Percentiles rank a stretch among this genome's conserved stretches.
phyloP scores from a whole-genome alignment of 371 early-diverging fungal species.

The Nematocida ironsii region DNA sequence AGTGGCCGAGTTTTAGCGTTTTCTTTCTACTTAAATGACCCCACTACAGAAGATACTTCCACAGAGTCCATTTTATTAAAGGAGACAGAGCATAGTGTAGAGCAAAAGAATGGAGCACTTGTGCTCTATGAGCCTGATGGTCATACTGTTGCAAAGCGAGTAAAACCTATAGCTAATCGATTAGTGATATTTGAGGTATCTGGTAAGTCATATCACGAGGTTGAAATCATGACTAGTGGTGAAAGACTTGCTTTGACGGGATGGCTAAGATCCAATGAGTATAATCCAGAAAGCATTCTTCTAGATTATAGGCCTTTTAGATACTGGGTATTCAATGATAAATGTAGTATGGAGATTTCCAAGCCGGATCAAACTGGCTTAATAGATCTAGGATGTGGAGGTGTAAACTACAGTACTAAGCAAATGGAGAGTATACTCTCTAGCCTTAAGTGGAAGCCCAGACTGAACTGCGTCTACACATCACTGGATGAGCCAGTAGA shows the following conservation, averaged over 20 bases:
- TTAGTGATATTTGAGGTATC: slow-evolving; percentile 70
- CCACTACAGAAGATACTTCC: background rate
- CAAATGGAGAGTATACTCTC: background rate
- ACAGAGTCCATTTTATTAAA: background rate
- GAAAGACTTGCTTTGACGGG: slow-evolving; percentile 69
- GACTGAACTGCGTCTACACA: slow-evolving; percentile 37
- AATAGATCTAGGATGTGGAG: background rate
- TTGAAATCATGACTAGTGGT: slow-evolving; percentile 51
- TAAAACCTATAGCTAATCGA: slow-evolving; percentile 63
- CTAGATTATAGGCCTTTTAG: slow-evolving; percentile 10
- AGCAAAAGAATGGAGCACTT: slow-evolving; percentile 57
- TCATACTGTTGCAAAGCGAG: slow-evolving; percentile 51
- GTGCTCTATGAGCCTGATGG: slow-evolving; percentile 66
- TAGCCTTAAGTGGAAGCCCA: slow-evolving; percentile 22
- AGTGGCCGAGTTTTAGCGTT: slow-evolving; percentile 68
- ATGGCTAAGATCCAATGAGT: slow-evolving; percentile 62
- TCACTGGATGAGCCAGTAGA: slow-evolving; percentile 27
- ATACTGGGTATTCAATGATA: slow-evolving; percentile 11
- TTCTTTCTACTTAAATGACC: slow-evolving; percentile 67
- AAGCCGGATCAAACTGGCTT: background rate
- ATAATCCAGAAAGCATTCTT: slow-evolving; percentile 18
- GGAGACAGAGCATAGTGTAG: background rate
- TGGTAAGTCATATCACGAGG: slow-evolving; percentile 68
- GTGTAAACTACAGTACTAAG: background rate
- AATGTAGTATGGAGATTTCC: background rate